Conservation (phyloP, 169 alveolate species). For the Plasmodium ovale region DNA sequence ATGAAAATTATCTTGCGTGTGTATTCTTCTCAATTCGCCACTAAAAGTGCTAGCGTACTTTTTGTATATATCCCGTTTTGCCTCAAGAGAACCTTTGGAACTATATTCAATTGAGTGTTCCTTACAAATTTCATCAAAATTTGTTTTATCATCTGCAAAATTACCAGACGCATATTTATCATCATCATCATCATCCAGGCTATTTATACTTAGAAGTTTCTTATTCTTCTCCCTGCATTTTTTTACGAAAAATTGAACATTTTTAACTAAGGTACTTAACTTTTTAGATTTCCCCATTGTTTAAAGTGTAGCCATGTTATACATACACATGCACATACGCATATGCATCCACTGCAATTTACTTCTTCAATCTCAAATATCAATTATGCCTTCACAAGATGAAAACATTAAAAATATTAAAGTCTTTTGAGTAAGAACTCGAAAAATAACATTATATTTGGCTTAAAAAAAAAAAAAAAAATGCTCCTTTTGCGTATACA, state of each 20-base stretch:
- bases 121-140: slow-evolving; percentile 14
- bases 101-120: slow-evolving; percentile 28
- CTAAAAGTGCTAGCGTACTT: slow-evolving; percentile 23
- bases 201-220: slow-evolving; percentile 40
- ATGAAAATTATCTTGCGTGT: slow-evolving; percentile 29
- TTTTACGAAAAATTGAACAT: slow-evolving; percentile 59
- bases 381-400: background rate
- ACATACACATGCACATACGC: background rate
- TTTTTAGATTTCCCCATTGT: slow-evolving; percentile 46
- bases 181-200: slow-evolving; percentile 43
- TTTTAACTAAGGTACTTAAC: slow-evolving; percentile 49
- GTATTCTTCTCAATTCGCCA: slow-evolving; percentile 18
- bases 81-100: slow-evolving; percentile 25
- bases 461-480: too few relatives aligned
- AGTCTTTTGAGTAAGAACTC: too few relatives aligned
- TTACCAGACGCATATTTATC: slow-evolving; percentile 5
- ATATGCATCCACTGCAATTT: too few relatives aligned
- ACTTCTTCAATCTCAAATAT: background rate
- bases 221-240: slow-evolving; percentile 66
- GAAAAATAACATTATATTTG: too few relatives aligned
- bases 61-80: slow-evolving; percentile 18
- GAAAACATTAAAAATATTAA: too few relatives aligned
- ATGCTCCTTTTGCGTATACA: too few relatives aligned
- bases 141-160: slow-evolving; percentile 27
- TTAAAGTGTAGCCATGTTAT: background rate